These are phyloP conservation scores for Alternaria conjuncta DNA, from an alignment of 2,329 filamentous ascomycete species.

Conservation along the genomic window DNA sequence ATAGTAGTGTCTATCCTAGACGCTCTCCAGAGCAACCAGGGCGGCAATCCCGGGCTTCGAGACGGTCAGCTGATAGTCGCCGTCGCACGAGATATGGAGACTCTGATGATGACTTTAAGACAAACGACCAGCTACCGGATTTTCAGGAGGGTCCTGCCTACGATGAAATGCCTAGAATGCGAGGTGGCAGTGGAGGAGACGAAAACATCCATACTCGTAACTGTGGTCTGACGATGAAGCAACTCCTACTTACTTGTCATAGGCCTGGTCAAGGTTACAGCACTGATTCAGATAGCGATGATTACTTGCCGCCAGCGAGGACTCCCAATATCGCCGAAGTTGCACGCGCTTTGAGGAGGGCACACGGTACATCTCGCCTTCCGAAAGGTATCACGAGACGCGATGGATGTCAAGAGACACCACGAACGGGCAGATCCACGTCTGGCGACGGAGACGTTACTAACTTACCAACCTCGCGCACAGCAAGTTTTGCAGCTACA, in stretches of 20 bases:
- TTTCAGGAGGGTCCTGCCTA: constrained; percentile 4
- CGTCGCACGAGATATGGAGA: not conserved
- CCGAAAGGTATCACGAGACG: not conserved
- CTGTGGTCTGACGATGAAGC: not conserved
- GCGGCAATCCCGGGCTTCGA: not conserved
- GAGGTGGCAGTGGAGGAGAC: constrained; percentile 13
- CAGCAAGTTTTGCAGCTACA: not conserved
- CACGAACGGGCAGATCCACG: not conserved
- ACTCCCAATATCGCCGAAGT: not conserved
- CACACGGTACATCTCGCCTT: constrained; percentile 1
- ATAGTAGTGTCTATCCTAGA: not conserved
- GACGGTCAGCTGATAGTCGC: not conserved
- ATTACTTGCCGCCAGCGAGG: not conserved
- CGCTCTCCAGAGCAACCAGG: not conserved
- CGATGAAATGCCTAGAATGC: not conserved
- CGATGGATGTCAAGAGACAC: no score
- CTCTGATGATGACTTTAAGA: not conserved
- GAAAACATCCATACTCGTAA: not conserved
- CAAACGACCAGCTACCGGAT: constrained; percentile 7
- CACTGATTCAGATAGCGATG: not conserved
- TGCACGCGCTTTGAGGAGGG: not conserved
- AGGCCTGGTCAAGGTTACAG: not conserved
- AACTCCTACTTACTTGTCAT: constrained; percentile 6
- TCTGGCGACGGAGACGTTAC: not conserved
- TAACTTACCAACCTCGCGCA: not conserved